phyloP scores from a whole-genome alignment of 1,284 basidiomycete species.

The Microbotryum silenes-acaulis region DNA sequence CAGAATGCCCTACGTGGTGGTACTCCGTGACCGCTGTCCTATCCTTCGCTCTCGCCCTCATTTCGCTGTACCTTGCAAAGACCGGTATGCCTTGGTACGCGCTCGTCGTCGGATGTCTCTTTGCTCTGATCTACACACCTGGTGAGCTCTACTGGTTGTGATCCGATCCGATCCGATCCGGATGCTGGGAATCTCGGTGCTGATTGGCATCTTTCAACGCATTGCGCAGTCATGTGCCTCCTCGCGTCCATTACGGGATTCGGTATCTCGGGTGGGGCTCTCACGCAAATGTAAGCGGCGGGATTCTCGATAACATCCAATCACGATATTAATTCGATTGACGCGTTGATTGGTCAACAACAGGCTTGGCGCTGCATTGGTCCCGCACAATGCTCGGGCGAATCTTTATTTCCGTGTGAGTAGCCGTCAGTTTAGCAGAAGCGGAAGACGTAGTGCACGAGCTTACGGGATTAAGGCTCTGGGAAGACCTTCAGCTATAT shows the following conservation, averaged over 20 bases:
- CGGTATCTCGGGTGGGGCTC: constrained; percentile 48
- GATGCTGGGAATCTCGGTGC: not conserved
- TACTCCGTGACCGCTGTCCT: no score
- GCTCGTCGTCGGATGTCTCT: constrained; percentile 47
- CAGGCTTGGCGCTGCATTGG: constrained; percentile 55
- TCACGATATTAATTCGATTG: no score
- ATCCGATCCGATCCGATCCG: not conserved
- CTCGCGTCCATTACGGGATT: constrained; percentile 53
- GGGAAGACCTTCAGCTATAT: constrained; percentile 43
- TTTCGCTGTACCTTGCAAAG: constrained; percentile 38
- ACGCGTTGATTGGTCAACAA: constrained; percentile 35
- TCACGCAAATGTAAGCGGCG: constrained; percentile 47
- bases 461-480: no score
- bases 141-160: not conserved
- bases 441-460: no score
- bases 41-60: no score
- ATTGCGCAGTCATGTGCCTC: constrained; percentile 43
- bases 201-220: not conserved
- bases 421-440: no score
- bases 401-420: constrained; percentile 48
- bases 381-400: constrained; percentile 52
- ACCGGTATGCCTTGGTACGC: constrained; percentile 51
- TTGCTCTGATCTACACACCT: constrained; percentile 46
- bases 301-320: no score
- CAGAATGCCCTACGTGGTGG: no score